Base-by-base conservation (phyloP, 1,284 basidiomycete genomes). In the Peniophora sp. region DNA sequence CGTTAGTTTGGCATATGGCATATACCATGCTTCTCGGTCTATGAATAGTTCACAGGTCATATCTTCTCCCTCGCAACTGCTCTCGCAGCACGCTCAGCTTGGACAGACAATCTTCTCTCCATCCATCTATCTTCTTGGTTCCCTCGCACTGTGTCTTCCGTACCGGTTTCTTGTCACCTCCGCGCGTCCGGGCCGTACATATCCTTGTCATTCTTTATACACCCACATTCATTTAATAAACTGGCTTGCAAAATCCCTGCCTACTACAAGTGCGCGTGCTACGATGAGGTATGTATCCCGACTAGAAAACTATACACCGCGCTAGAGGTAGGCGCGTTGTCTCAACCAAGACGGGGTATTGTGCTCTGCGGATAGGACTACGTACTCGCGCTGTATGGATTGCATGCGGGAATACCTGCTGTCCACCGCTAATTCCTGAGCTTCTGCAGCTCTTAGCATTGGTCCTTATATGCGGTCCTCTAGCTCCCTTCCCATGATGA, bases 291-390 rank as follows among this genome's bases (percentile, higher is more conserved):
- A 46, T 55, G 36, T 56, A 34, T 46, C 54, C 49, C 51, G 50
- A 47, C 43, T 34, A 51, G 54, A 55, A 56, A 56, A 24, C 37
- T 20, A 48, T 24, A 35, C 24, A 36, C 27, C 42, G 53, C 32
- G n/a, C 11, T 36, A 32, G 27, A 34, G 15, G 37, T 3, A 17
- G 37, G 47, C 50, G 42, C 55, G 17, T 36, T 46, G 51, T 39
- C 54, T 51, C 55, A 55, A 55, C 54, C 52, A 48, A 50, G 22
- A 47, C 39, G 48, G 51, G 54, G 22, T 17, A 9, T 35, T n/a
- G 47, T 24, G 24, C 47, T 55, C 8, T 55, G 34, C 47, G 53
- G 54, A 55, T 47, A 52, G 46, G 48, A 18, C n/a, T 48, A n/a
- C 39, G 24, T 49, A 42, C 36, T 17, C 54, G 49, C 49, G 53